phyloP scores from a whole-genome alignment of 225 moss, liverwort and hornwort species.

The Thuidium tamariscinum region DNA sequence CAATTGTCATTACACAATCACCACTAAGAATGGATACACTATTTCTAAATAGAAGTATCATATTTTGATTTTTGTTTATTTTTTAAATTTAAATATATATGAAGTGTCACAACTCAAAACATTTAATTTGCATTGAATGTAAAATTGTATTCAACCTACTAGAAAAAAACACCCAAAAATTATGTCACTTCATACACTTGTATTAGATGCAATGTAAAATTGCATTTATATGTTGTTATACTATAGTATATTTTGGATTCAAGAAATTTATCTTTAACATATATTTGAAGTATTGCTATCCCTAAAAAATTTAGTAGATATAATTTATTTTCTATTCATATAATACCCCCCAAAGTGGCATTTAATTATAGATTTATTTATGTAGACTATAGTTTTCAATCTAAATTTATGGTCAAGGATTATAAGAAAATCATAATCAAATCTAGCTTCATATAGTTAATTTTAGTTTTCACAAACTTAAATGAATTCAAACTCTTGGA shows the following conservation, averaged over 20 bases:
- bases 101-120: accelerated
- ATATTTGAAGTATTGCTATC: not conserved
- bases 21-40: no score
- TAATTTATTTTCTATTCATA: not conserved
- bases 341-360: accelerated
- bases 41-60: no score
- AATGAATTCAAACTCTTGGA: not conserved
- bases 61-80: no score
- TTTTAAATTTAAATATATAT: no score
- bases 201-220: not conserved
- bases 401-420: accelerated
- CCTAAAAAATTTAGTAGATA: not conserved
- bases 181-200: not conserved
- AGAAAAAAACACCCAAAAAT: not conserved
- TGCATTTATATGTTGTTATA: not conserved
- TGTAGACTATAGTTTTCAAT: not conserved
- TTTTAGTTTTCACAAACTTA: not conserved
- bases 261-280: no score
- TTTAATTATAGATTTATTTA: not conserved
- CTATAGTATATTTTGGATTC: not conserved
- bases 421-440: not conserved
- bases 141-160: not conserved
- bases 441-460: not conserved
- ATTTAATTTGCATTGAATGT: not conserved
- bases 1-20: no score